These are phyloP conservation scores for Raddia guianensis DNA, from an alignment of 176 grass and related monocot genomes.

Conservation along the genomic window DNA sequence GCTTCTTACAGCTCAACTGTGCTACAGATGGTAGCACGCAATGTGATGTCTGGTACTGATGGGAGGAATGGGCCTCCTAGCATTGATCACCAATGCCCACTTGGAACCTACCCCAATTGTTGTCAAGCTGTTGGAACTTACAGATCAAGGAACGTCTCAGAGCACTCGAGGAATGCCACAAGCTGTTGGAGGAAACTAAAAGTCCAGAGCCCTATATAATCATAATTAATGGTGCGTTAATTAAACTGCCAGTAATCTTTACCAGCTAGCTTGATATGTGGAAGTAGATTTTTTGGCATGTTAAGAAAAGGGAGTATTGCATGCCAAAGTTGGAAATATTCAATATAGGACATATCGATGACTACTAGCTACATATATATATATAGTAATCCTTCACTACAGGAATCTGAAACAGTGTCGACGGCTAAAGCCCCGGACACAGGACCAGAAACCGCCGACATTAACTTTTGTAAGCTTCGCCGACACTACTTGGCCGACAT, in stretches of 20 bases:
- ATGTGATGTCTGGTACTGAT: constrained; percentile 23
- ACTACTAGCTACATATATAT: too few species aligned
- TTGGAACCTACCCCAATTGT: constrained; percentile 41
- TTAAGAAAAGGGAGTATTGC: background rate
- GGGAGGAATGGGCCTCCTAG: constrained; percentile 46
- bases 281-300: background rate
- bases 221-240: background rate
- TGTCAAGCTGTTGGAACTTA: background rate
- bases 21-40: constrained; percentile 12
- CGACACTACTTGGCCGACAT: too few species aligned
- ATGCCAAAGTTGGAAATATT: background rate
- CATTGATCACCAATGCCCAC: constrained; percentile 50
- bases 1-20: background rate
- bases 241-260: background rate
- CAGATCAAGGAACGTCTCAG: constrained; percentile 19
- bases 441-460: too few species aligned
- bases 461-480: too few species aligned
- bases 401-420: too few species aligned
- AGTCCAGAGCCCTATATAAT: too few species aligned
- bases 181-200: constrained; percentile 14
- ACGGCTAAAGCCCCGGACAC: too few species aligned
- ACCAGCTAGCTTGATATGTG: background rate
- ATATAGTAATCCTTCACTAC: too few species aligned
- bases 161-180: background rate
- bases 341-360: too few species aligned